Conservation (phyloP, 345 rosid genomes). For the Draba incana region DNA sequence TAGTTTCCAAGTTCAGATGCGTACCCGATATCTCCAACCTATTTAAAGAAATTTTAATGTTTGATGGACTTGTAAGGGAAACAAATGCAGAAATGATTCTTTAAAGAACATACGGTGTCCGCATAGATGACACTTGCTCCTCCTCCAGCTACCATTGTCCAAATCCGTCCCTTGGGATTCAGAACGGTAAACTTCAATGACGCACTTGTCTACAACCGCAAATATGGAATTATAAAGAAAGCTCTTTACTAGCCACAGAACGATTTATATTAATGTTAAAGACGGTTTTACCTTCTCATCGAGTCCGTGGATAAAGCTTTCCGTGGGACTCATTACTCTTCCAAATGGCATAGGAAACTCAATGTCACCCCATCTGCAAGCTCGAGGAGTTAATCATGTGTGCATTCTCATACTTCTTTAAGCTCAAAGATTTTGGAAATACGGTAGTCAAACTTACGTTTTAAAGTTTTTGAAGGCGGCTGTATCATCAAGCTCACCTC, state of each 20-base stretch:
- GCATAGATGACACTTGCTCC: slow-evolving; percentile 99
- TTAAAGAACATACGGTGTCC: slow-evolving; percentile 61
- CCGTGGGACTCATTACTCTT: slow-evolving; percentile 87
- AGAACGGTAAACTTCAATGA: slow-evolving; percentile 94
- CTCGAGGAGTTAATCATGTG: slow-evolving; percentile 12
- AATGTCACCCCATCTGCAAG: slow-evolving; percentile 82
- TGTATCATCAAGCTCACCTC: slow-evolving; percentile 98
- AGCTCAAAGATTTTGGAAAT: neutral
- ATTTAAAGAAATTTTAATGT: slow-evolving; percentile 13
- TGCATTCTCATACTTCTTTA: neutral
- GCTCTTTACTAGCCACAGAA: slow-evolving; percentile 14
- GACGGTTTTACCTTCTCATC: slow-evolving; percentile 79
- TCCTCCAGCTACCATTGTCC: slow-evolving; percentile 99
- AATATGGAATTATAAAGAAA: neutral
- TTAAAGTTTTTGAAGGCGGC: slow-evolving; percentile 97
- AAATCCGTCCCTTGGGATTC: slow-evolving; percentile 91
- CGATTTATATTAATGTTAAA: neutral
- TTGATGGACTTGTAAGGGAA: neutral
- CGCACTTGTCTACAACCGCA: slow-evolving; percentile 78
- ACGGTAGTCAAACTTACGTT: slow-evolving; percentile 47
- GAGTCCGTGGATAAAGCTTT: slow-evolving; percentile 81
- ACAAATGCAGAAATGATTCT: slow-evolving; percentile 20
- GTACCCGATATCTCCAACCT: slow-evolving; percentile 97
- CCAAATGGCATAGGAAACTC: slow-evolving; percentile 96
- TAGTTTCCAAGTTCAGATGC: slow-evolving; percentile 93